Conservation (phyloP, 108 stramenopile species). For the Cyclotella cryptica region DNA sequence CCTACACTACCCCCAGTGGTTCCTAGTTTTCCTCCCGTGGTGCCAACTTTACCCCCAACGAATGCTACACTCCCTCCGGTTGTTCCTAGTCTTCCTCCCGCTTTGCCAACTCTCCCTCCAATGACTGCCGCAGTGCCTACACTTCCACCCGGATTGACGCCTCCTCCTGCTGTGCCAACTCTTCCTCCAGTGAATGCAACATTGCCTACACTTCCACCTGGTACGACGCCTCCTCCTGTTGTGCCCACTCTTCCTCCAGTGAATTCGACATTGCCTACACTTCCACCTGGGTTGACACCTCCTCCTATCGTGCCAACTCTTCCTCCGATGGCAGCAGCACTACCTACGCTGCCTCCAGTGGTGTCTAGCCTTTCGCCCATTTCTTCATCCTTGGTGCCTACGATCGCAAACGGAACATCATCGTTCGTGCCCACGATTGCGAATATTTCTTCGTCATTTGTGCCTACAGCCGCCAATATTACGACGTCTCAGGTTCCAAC, state of each 20-base stretch:
- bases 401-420: background rate
- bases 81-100: too few species aligned
- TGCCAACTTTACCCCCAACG: too few species aligned
- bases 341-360: background rate
- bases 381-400: background rate
- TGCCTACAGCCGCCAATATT: conserved; percentile 3
- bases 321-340: background rate
- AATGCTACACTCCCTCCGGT: too few species aligned
- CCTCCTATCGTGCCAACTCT: background rate
- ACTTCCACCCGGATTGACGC: conserved; percentile 1
- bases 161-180: conserved; percentile 1
- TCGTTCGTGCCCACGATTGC: background rate
- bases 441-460: background rate
- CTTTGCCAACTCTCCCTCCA: background rate
- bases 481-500: background rate
- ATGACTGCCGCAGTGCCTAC: background rate
- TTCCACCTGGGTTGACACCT: too few species aligned
- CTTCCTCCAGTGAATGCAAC: conserved; percentile 3
- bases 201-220: background rate
- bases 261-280: background rate
- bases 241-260: background rate
- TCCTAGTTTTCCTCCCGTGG: conserved; percentile 2
- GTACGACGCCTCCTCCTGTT: background rate
- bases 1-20: background rate
- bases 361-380: too few species aligned